Evolutionary conservation across 352 stramenopile genomes (phyloP).

Genomic region (Phytophthora sojae): DNA sequence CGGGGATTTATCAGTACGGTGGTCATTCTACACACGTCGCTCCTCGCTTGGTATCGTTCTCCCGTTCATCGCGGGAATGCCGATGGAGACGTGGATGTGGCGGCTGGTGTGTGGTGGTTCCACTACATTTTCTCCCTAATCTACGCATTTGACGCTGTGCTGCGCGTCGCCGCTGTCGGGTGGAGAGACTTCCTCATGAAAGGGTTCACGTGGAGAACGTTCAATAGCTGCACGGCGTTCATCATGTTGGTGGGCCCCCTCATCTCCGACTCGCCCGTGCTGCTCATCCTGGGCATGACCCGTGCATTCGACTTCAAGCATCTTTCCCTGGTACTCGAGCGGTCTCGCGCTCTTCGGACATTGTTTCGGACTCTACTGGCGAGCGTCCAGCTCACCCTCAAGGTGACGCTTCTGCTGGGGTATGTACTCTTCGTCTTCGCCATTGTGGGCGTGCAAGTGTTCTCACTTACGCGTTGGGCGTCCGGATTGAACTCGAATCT

Average conservation of each 20-base stretch:
- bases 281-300: constrained; percentile 82
- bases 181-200: constrained; percentile 88
- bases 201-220: constrained; percentile 81
- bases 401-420: constrained; percentile 81
- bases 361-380: constrained; percentile 80
- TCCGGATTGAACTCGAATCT: constrained; percentile 75
- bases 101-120: constrained; percentile 66
- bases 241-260: constrained; percentile 78
- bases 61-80: constrained; percentile 49
- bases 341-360: constrained; percentile 70
- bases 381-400: constrained; percentile 73
- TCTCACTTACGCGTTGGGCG: constrained; percentile 82
- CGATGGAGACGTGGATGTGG: constrained; percentile 40
- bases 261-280: constrained; percentile 62
- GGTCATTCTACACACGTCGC: constrained; percentile 74
- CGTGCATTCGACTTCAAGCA: constrained; percentile 87
- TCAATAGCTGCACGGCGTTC: constrained; percentile 78
- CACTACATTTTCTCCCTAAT: constrained; percentile 86
- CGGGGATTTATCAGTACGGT: constrained; percentile 66
- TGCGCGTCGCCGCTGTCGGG: constrained; percentile 76
- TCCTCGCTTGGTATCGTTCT: constrained; percentile 79
- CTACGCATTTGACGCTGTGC: constrained; percentile 75
- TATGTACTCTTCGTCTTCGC: constrained; percentile 88
- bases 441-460: constrained; percentile 84
- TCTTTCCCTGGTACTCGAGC: constrained; percentile 79